Base-by-base conservation (phyloP, 31 red algal species). In the Bonnemaisonia californica region DNA sequence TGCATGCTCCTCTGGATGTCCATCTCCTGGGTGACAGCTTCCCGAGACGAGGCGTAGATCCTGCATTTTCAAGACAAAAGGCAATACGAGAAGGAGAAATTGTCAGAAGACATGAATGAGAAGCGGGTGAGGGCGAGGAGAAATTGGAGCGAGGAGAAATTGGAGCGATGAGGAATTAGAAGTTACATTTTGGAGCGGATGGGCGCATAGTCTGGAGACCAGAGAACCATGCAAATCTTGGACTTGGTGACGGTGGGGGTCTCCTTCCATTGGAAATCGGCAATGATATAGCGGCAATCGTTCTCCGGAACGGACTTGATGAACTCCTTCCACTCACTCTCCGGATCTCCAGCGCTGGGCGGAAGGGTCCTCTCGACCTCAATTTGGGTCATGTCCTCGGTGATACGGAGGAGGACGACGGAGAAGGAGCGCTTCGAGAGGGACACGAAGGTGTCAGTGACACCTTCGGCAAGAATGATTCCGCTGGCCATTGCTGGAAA, bases 131-230 rank as follows among this genome's bases (percentile, higher is more conserved):
- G 22, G 62, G 77, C 2, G 39, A 55, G 2, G 61, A 48, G 41
- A 0, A 68, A 40, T 11, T 66, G 36, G 36, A 26, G 39, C 3
- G 54, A 41, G 0, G 29, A 29, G 18, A 57, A 90, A 70, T 58
- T 51, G 9, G 45, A n/a, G n/a, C n/a, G n/a, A n/a, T n/a, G n/a
- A n/a, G n/a, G n/a, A n/a, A n/a, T n/a, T n/a, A n/a, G n/a, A n/a
- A n/a, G n/a, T n/a, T 90, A 90, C 92, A 89, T 89, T 40, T 85
- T 94, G 39, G 51, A 69, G 35, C 74, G 71, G 56, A 89, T 85
- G 1, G 86, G 77, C 29, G 92, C 29, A 48, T 37, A 42, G 1
- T 89, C 92, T 1, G 92, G 79, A n/a, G 84, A 77, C 92, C 92
- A 94, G 31, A 74, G 61, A 64, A 94, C 71, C 42, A 88, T 57